phyloP scores from a whole-genome alignment of 2,329 filamentous ascomycete genomes.

The Colletotrichum graminicola region DNA sequence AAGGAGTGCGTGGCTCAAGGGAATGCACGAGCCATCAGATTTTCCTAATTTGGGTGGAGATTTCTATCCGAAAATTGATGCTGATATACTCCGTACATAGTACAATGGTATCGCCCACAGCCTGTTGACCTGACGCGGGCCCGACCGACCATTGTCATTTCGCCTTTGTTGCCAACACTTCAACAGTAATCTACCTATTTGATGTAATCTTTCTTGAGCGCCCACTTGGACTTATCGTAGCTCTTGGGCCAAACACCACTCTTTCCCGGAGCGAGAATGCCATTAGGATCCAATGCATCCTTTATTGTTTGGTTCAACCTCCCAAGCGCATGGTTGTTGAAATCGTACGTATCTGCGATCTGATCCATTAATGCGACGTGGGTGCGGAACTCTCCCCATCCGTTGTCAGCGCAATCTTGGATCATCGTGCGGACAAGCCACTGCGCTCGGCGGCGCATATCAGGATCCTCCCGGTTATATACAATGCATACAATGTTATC shows the following conservation, averaged over 20 bases:
- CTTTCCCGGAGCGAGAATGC: conserved; percentile 52
- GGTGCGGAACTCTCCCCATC: conserved; percentile 61
- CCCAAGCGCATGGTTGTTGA: conserved; percentile 56
- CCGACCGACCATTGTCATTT: too few relatives aligned
- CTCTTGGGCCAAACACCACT: conserved; percentile 53
- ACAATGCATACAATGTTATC: too few relatives aligned
- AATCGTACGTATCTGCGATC: conserved; percentile 60
- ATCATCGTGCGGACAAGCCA: conserved; percentile 52
- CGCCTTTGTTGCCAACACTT: too few relatives aligned
- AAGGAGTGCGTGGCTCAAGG: too few relatives aligned
- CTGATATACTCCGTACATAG: too few relatives aligned
- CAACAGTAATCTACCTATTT: not conserved
- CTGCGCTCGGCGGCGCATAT: conserved; percentile 49
- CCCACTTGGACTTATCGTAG: conserved; percentile 40
- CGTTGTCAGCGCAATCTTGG: conserved; percentile 55
- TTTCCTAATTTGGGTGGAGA: too few relatives aligned
- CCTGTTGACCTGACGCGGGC: too few relatives aligned
- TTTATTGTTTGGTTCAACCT: conserved; percentile 59
- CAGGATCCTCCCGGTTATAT: too few relatives aligned
- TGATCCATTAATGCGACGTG: conserved; percentile 61
- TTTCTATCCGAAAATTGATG: too few relatives aligned
- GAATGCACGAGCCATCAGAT: too few relatives aligned
- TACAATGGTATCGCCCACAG: too few relatives aligned
- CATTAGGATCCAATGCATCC: conserved; percentile 58
- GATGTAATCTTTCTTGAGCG: conserved; percentile 30